Evolutionary conservation across 129 eudicot genomes (phyloP).

Genomic region (Centella asiatica): DNA sequence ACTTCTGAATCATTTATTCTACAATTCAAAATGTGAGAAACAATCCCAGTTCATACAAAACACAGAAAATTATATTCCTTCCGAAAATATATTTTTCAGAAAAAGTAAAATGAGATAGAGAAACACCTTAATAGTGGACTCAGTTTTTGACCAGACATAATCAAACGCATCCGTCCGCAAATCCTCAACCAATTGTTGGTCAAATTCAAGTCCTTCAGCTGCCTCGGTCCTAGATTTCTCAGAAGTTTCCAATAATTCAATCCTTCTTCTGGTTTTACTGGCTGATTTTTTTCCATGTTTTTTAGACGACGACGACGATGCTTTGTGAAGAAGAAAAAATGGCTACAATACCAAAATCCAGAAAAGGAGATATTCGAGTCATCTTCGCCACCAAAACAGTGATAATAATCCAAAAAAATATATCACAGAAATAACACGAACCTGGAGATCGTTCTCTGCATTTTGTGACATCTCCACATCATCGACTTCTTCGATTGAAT

Average conservation of each 20-base stretch:
- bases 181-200: constrained; percentile 19
- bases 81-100: background rate
- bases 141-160: constrained; percentile 45
- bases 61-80: background rate
- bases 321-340: constrained; percentile 72
- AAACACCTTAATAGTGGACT: constrained; percentile 50
- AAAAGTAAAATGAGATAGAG: background rate
- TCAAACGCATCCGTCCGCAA: constrained; percentile 38
- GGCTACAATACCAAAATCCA: constrained; percentile 31
- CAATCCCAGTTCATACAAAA: background rate
- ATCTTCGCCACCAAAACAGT: background rate
- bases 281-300: constrained; percentile 25
- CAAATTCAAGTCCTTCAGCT: background rate
- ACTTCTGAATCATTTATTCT: no score
- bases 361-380: background rate
- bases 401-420: background rate
- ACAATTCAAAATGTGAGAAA: no score
- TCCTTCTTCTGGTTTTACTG: constrained; percentile 35
- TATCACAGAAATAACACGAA: constrained; percentile 7
- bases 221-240: constrained; percentile 18
- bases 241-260: constrained; percentile 26
- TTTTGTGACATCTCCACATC: constrained; percentile 17
- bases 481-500: constrained; percentile 22
- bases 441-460: constrained; percentile 54
- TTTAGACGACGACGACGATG: constrained; percentile 34